phyloP scores from a whole-genome alignment of 176 grass and related monocot species.

The Melocanna baccifera region DNA sequence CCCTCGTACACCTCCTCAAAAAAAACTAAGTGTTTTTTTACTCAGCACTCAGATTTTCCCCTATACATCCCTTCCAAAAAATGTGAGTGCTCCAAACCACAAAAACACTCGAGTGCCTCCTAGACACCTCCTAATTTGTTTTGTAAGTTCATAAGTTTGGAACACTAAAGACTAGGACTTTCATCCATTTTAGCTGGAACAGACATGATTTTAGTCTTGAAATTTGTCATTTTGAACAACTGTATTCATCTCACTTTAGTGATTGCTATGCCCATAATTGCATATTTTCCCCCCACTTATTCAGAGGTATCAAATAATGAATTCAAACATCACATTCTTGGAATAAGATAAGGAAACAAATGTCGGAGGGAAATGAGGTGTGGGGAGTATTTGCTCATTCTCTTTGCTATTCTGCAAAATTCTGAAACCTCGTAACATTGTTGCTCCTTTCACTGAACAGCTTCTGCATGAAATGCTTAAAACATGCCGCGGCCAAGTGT shows the following conservation, averaged over 20 bases:
- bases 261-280: neutral
- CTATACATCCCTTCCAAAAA: too few relatives aligned
- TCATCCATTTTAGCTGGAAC: neutral
- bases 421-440: slow-evolving; percentile 2
- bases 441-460: slow-evolving; percentile 33
- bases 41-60: too few relatives aligned
- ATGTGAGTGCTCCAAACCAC: too few relatives aligned
- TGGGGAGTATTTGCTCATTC: neutral
- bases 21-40: too few relatives aligned
- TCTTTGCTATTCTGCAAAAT: neutral
- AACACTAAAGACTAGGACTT: neutral
- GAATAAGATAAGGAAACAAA: neutral
- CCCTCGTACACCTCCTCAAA: too few relatives aligned
- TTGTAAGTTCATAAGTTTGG: neutral
- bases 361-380: neutral
- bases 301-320: neutral
- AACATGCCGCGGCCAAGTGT: slow-evolving; percentile 63
- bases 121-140: too few relatives aligned
- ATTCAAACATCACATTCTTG: neutral
- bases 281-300: neutral
- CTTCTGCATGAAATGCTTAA: slow-evolving; percentile 91
- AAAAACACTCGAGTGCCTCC: too few relatives aligned
- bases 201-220: neutral
- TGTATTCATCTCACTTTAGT: neutral
- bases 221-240: neutral